A percentile compares a stretch with the other conserved stretches of the same genome.
phyloP scores from a whole-genome alignment of 2,329 filamentous ascomycete genomes.

The Neofusicoccum laricinum region DNA sequence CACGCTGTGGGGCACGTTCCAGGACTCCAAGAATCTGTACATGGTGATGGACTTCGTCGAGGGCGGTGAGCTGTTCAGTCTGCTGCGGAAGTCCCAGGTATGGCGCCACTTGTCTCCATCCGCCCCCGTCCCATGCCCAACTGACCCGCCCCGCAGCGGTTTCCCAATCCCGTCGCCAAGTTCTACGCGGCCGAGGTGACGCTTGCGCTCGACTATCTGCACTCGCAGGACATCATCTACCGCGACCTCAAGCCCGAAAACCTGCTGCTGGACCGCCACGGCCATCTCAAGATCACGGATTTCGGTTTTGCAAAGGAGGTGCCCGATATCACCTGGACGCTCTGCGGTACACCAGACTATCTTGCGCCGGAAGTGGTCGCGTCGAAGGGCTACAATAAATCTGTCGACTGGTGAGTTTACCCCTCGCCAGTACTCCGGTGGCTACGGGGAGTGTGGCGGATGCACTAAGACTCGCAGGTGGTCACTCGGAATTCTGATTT shows the following conservation, averaged over 20 bases:
- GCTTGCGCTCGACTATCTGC: conserved; percentile 89
- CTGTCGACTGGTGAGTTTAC: conserved; percentile 84
- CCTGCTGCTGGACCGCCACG: conserved; percentile 84
- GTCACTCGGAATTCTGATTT: conserved; percentile 97
- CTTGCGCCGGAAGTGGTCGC: conserved; percentile 97
- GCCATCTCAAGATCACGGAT: conserved; percentile 95
- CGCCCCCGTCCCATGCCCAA: background rate
- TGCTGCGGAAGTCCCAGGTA: conserved; percentile 88
- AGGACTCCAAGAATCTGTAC: conserved; percentile 92
- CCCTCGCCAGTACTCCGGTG: conserved; percentile 7
- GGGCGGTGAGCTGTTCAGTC: conserved; percentile 92
- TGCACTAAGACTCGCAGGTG: conserved; percentile 60
- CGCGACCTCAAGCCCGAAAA: conserved; percentile 96
- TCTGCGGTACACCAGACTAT: conserved; percentile 97
- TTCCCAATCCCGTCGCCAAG: conserved; percentile 97
- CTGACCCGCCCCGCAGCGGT: conserved; percentile 62
- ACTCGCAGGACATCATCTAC: conserved; percentile 95
- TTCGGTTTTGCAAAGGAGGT: conserved; percentile 99
- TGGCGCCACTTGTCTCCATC: conserved; percentile 40
- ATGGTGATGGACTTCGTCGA: conserved; percentile 99
- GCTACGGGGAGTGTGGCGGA: conserved; percentile 12
- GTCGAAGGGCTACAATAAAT: conserved; percentile 99
- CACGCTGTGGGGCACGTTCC: conserved; percentile 97
- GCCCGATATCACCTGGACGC: conserved; percentile 97
- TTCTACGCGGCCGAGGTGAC: conserved; percentile 99